Conservation (phyloP, 176 grass and related monocot genomes). For the Zoysia japonica region DNA sequence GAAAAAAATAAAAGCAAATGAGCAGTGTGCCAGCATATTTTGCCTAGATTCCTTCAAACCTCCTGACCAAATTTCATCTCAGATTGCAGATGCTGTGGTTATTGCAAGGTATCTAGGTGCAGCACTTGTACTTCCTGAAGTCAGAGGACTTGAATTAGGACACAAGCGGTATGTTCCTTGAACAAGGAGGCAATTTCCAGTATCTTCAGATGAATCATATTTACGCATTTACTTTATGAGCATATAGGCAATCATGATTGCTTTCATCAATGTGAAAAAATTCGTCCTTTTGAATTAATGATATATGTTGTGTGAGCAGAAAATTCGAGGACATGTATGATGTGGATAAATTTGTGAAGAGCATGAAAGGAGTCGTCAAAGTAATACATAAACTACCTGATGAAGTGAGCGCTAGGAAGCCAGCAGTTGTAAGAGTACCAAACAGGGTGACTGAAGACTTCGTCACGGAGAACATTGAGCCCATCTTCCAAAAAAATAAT, state of each 20-base stretch:
- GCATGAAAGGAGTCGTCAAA: constrained; percentile 69
- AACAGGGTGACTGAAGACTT: constrained; percentile 64
- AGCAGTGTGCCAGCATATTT: not conserved
- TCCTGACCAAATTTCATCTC: constrained; percentile 20
- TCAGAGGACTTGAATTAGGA: constrained; percentile 85
- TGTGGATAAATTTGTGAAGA: constrained; percentile 63
- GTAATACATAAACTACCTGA: constrained; percentile 58
- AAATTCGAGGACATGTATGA: constrained; percentile 91
- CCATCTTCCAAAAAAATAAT: constrained; percentile 70
- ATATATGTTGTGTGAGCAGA: constrained; percentile 47
- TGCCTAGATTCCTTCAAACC: constrained; percentile 1
- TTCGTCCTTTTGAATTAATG: constrained; percentile 11
- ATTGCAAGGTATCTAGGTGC: constrained; percentile 84
- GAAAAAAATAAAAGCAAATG: not conserved
- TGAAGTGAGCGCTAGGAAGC: constrained; percentile 56
- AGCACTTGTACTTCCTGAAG: constrained; percentile 80
- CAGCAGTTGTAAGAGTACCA: constrained; percentile 75
- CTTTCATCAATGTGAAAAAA: constrained; percentile 10
- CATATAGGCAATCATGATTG: not conserved
- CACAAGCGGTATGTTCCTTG: constrained; percentile 58
- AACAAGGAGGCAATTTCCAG: constrained; percentile 6
- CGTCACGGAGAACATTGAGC: constrained; percentile 62
- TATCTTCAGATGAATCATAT: constrained; percentile 4
- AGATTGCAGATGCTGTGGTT: constrained; percentile 90
- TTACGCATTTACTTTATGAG: constrained; percentile 11